Conservation (phyloP, 208 protist genomes). For the Leishmania amazonensis region DNA sequence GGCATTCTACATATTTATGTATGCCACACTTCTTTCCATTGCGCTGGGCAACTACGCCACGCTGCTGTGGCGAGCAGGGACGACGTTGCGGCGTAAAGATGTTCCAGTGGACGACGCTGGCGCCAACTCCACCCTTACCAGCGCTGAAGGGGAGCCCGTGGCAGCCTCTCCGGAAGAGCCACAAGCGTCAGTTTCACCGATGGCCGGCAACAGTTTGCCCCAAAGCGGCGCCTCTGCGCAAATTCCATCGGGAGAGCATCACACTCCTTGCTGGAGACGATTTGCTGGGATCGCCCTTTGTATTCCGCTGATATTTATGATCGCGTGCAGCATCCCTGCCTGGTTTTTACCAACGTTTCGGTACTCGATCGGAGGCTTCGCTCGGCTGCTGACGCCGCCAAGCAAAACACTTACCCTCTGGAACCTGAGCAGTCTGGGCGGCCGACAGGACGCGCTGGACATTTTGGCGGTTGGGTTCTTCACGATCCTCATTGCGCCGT, state of each 20-base stretch:
- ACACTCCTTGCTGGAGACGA: neutral
- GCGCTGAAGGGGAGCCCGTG: neutral
- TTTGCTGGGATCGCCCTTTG: no score
- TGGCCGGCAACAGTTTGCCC: neutral
- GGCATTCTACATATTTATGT: constrained; percentile 68
- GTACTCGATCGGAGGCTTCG: constrained; percentile 38
- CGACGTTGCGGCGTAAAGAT: constrained; percentile 16
- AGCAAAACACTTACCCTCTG: constrained; percentile 25
- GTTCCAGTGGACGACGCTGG: neutral
- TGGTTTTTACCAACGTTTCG: constrained; percentile 40
- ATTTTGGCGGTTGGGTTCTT: constrained; percentile 30
- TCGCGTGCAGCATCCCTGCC: constrained; percentile 34
- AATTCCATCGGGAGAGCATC: neutral
- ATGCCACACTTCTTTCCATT: constrained; percentile 57
- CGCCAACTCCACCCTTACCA: neutral
- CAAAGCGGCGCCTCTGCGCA: neutral
- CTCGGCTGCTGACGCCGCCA: constrained; percentile 27
- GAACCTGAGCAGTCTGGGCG: constrained; percentile 24
- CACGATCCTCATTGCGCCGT: constrained; percentile 51
- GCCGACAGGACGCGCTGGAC: neutral
- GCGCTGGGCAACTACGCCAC: constrained; percentile 71
- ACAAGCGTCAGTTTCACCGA: neutral
- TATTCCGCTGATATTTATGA: constrained; percentile 6
- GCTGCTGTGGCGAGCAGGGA: constrained; percentile 50
- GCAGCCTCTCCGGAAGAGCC: no score